Evolutionary conservation across 192 early-diverging fungal species (phyloP).

Genomic region (Coemansia sp.): DNA sequence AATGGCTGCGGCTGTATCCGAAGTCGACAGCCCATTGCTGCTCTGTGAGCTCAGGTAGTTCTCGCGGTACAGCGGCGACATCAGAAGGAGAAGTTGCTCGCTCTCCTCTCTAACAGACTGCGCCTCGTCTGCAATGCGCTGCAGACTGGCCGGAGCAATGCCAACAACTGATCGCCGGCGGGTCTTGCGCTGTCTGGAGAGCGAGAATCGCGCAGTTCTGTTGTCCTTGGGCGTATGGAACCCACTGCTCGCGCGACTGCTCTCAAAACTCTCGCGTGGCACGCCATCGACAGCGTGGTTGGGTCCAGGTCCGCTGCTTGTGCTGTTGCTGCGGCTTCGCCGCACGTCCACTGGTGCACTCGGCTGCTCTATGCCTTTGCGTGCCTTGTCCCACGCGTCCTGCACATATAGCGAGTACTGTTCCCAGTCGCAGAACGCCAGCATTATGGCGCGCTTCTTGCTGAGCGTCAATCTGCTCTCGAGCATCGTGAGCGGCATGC

Average conservation of each 20-base stretch:
- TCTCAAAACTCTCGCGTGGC: conserved; percentile 17
- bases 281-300: conserved; percentile 1
- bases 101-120: conserved; percentile 38
- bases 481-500: conserved; percentile 29
- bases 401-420: conserved; percentile 56
- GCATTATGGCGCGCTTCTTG: conserved; percentile 56
- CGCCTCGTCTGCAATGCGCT: conserved; percentile 52
- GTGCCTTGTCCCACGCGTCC: conserved; percentile 53
- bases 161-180: conserved; percentile 53
- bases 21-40: conserved; percentile 7
- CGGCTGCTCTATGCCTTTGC: conserved; percentile 42
- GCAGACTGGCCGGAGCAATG: conserved; percentile 49
- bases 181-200: conserved; percentile 41
- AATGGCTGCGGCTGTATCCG: conserved; percentile 2
- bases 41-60: conserved; percentile 29
- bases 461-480: conserved; percentile 47
- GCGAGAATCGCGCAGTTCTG: conserved; percentile 32
- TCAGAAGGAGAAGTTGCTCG: conserved; percentile 44
- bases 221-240: conserved; percentile 9
- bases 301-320: conserved; percentile 10
- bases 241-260: conserved; percentile 23
- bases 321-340: conserved; percentile 38
- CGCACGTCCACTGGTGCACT: conserved; percentile 6
- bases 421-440: conserved; percentile 57
- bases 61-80: conserved; percentile 52